Conservation (phyloP, 768 basidiomycete genomes). For the Lentinus brumalis region DNA sequence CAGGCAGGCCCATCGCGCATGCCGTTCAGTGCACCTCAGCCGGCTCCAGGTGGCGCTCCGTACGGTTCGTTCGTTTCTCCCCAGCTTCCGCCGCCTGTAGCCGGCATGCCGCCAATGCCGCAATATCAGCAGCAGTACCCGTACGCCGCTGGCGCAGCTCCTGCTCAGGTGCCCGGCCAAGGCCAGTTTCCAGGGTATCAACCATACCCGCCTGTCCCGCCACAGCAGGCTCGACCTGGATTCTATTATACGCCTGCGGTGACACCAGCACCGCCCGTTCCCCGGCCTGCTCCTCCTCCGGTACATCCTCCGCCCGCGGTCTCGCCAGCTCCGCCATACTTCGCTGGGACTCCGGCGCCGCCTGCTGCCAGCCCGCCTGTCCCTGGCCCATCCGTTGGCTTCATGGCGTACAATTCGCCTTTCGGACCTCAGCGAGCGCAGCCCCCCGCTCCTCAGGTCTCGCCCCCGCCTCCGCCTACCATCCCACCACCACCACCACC, state of each 20-base stretch:
- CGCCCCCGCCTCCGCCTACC: background rate
- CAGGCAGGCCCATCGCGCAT: background rate
- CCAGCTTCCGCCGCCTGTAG: constrained; percentile 5
- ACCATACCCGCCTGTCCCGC: background rate
- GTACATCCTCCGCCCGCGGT: background rate
- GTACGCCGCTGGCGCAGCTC: background rate
- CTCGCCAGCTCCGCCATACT: background rate
- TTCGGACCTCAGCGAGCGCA: background rate
- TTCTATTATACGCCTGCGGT: constrained; percentile 1
- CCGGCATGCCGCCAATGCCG: background rate
- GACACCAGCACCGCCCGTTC: background rate
- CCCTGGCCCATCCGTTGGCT: background rate
- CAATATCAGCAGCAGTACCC: constrained; percentile 7
- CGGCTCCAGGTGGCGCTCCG: background rate
- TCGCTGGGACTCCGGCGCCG: background rate
- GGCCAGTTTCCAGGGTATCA: constrained; percentile 2
- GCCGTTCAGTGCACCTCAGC: background rate
- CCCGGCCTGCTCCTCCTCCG: background rate
- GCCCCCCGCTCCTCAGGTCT: background rate
- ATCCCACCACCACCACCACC: constrained; percentile 2
- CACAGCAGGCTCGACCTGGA: background rate
- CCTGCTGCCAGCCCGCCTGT: background rate
- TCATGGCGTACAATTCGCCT: background rate
- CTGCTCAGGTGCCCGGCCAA: background rate
- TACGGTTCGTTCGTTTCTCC: background rate